These are phyloP conservation scores for Fusarium avenaceum DNA, from an alignment of 2,329 filamentous ascomycete genomes.

Conservation along the genomic window DNA sequence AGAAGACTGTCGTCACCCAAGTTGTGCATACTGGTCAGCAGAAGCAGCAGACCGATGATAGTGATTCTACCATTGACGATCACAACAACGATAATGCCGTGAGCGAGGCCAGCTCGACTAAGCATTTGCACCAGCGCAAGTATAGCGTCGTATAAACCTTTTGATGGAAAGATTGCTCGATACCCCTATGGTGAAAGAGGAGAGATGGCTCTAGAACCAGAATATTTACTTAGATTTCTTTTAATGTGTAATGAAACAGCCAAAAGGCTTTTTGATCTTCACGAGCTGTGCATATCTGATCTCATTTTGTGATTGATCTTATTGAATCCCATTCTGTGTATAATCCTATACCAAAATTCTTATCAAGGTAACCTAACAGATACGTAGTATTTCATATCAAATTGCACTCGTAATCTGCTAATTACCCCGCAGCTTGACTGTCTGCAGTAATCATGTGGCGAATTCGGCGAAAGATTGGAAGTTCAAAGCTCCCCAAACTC, in stretches of 20 bases:
- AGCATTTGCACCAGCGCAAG: conserved; percentile 35
- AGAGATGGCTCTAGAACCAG: not conserved
- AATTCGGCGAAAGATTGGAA: not conserved
- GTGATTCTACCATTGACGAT: conserved; percentile 34
- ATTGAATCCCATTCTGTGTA: too few species aligned
- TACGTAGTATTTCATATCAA: too few species aligned
- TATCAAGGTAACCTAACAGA: too few species aligned
- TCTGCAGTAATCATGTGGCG: too few species aligned
- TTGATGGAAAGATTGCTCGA: not conserved
- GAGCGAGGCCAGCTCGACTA: conserved; percentile 48
- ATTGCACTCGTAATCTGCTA: too few species aligned
- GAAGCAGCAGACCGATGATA: conserved; percentile 10
- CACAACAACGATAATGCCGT: conserved; percentile 43
- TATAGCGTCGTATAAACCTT: conserved; percentile 19
- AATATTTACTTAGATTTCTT: conserved; percentile 19
- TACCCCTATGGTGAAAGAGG: not conserved
- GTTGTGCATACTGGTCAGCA: conserved; percentile 20
- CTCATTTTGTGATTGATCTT: too few species aligned
- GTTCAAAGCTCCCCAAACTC: too few species aligned
- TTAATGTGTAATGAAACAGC: conserved; percentile 35
- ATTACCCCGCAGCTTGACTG: too few species aligned
- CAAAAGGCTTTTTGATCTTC: conserved; percentile 9
- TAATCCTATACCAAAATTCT: too few species aligned
- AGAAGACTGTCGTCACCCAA: conserved; percentile 46
- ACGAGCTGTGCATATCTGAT: not conserved